Percentiles rank a stretch among this genome's conserved stretches.
phyloP scores from a whole-genome alignment of 805 yeast genomes.

The Scheffersomyces spartinae region DNA sequence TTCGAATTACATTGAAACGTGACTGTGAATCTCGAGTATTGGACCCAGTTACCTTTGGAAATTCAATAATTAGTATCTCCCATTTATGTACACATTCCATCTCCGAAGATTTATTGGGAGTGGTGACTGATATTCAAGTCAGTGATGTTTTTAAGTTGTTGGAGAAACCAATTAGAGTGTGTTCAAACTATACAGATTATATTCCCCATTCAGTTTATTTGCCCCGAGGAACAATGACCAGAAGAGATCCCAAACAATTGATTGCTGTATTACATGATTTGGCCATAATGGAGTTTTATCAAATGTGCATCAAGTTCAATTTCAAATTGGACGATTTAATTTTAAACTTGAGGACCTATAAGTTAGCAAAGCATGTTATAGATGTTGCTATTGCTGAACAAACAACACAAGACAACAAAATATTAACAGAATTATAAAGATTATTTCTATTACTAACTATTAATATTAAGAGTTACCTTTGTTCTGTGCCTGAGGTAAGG shows the following conservation, averaged over 20 bases:
- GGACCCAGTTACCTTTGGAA: slow-evolving; percentile 48
- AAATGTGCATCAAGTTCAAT: slow-evolving; percentile 53
- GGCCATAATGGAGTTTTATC: slow-evolving; percentile 51
- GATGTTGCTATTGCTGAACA: slow-evolving; percentile 50
- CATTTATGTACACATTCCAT: slow-evolving; percentile 48
- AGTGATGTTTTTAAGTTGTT: slow-evolving; percentile 48
- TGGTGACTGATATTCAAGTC: slow-evolving; percentile 39
- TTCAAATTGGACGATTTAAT: slow-evolving; percentile 52
- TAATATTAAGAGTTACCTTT: neutral
- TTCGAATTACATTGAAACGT: slow-evolving; percentile 29
- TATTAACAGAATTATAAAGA: neutral
- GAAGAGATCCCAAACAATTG: slow-evolving; percentile 27
- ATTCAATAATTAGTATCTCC: slow-evolving; percentile 50
- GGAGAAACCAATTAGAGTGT: slow-evolving; percentile 43
- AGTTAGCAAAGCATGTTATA: slow-evolving; percentile 61
- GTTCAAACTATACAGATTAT: slow-evolving; percentile 23
- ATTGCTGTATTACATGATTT: slow-evolving; percentile 51
- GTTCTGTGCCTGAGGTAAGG: slow-evolving; percentile 20
- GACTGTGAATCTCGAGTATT: slow-evolving; percentile 53
- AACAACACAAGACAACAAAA: slow-evolving; percentile 10
- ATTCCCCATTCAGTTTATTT: slow-evolving; percentile 37
- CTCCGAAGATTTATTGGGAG: slow-evolving; percentile 49
- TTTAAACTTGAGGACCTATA: slow-evolving; percentile 50
- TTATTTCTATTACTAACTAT: neutral
- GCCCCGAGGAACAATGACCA: slow-evolving; percentile 18